A percentile compares a stretch with the other conserved stretches of the same genome.
Evolutionary conservation across 768 basidiomycete genomes (phyloP).

Genomic region (Lentinula guzmanii): DNA sequence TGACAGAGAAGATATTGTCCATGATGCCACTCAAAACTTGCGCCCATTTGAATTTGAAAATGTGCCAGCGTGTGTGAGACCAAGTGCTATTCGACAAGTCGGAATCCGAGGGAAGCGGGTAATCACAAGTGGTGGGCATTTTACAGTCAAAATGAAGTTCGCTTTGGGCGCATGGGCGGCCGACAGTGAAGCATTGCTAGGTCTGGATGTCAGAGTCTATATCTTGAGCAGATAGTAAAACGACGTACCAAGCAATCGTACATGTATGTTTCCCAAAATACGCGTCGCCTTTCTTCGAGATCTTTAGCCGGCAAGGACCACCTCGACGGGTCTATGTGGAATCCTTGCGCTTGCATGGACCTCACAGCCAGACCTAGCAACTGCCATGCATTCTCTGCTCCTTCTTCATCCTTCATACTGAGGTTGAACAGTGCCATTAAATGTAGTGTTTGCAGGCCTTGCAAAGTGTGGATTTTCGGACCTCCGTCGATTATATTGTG

Average conservation of each 20-base stretch:
- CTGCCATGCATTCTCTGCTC: constrained; percentile 18
- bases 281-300: constrained; percentile 16
- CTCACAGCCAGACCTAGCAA: constrained; percentile 17
- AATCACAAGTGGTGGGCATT: constrained; percentile 18
- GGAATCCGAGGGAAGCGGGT: constrained; percentile 16
- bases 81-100: constrained; percentile 9
- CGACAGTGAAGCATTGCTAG: constrained; percentile 18
- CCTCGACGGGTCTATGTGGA: constrained; percentile 17
- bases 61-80: constrained; percentile 17
- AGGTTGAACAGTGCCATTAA: constrained; percentile 16
- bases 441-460: constrained; percentile 16
- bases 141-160: constrained; percentile 18
- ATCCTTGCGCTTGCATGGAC: constrained; percentile 18
- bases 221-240: not conserved
- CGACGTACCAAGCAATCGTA: constrained; percentile 16
- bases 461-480: constrained; percentile 14
- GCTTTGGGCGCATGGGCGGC: constrained; percentile 15
- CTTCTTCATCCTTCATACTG: constrained; percentile 13
- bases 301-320: constrained; percentile 15
- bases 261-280: constrained; percentile 17
- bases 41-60: constrained; percentile 16
- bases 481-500: constrained; percentile 11
- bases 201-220: not conserved
- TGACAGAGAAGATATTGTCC: constrained; percentile 14
- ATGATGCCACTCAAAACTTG: constrained; percentile 15